Conservation (phyloP, 1,139 yeast species). For the Geotrichum aggregatum region DNA sequence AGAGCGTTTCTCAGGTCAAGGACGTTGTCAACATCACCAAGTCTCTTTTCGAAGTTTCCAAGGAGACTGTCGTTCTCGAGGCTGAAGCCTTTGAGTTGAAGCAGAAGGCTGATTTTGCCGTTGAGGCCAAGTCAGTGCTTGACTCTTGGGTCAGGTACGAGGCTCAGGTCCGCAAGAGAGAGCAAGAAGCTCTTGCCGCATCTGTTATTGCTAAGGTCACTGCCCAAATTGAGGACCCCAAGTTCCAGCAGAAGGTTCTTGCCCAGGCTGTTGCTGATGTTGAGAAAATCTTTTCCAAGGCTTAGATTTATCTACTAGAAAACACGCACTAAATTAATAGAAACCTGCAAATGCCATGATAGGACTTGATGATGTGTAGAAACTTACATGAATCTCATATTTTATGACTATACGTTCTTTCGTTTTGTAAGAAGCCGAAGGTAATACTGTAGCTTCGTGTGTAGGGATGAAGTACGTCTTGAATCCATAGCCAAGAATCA, state of each 20-base stretch:
- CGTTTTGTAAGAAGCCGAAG: no score
- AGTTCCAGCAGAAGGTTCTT: slow-evolving; percentile 90
- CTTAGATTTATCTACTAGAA: slow-evolving; percentile 23
- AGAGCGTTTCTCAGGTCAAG: slow-evolving; percentile 79
- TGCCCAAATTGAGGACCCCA: slow-evolving; percentile 77
- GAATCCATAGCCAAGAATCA: no score
- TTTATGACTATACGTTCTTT: no score
- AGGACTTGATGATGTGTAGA: neutral
- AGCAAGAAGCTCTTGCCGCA: slow-evolving; percentile 87
- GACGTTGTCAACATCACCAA: slow-evolving; percentile 90
- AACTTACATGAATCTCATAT: no score
- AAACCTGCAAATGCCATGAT: neutral
- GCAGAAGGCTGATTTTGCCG: slow-evolving; percentile 82
- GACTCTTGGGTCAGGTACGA: slow-evolving; percentile 99
- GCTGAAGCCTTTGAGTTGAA: slow-evolving; percentile 88
- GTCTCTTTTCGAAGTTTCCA: slow-evolving; percentile 85
- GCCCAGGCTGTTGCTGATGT: slow-evolving; percentile 87
- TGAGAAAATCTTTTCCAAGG: slow-evolving; percentile 67
- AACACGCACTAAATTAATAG: neutral
- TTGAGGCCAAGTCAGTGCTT: slow-evolving; percentile 89
- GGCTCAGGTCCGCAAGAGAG: slow-evolving; percentile 91
- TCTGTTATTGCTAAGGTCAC: slow-evolving; percentile 84
- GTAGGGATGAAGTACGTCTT: no score
- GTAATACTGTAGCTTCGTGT: no score
- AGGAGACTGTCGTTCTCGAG: slow-evolving; percentile 94